Percentiles rank a stretch among this genome's conserved stretches.
phyloP scores from a whole-genome alignment of 2,329 filamentous ascomycete species.

The Ascochyta rabiei region DNA sequence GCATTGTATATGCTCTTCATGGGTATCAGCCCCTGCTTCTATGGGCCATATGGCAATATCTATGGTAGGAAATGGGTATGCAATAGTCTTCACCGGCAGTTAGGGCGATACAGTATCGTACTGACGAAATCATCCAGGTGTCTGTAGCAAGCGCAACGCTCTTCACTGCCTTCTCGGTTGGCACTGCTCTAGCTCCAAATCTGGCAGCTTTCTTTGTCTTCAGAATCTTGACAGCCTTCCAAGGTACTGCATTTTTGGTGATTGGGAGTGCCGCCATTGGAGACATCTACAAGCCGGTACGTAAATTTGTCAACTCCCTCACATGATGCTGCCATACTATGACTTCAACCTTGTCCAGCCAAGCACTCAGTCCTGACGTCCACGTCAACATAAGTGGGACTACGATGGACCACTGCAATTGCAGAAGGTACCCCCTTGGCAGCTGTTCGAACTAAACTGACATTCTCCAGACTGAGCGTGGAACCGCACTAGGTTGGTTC shows the following conservation, averaged over 20 bases:
- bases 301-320: constrained; percentile 12
- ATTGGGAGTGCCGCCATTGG: constrained; percentile 74
- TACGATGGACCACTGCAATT: background rate
- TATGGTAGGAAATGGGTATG: constrained; percentile 58
- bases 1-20: constrained; percentile 77
- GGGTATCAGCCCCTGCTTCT: constrained; percentile 67
- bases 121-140: constrained; percentile 50
- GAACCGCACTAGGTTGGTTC: constrained; percentile 76
- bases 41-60: constrained; percentile 68
- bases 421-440: constrained; percentile 17
- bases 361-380: background rate
- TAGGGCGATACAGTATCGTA: background rate
- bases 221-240: constrained; percentile 74
- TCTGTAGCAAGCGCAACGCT: constrained; percentile 65
- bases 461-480: constrained; percentile 66
- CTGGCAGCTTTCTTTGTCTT: constrained; percentile 75
- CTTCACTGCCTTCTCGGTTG: constrained; percentile 73
- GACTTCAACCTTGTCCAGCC: background rate
- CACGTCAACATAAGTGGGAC: background rate
- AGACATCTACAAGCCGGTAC: constrained; percentile 55
- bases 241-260: constrained; percentile 75
- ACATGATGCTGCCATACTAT: background rate
- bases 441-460: constrained; percentile 37
- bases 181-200: constrained; percentile 74
- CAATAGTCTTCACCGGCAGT: background rate